phyloP scores from a whole-genome alignment of 352 stramenopile genomes.

The Phytopythium helicoides region DNA sequence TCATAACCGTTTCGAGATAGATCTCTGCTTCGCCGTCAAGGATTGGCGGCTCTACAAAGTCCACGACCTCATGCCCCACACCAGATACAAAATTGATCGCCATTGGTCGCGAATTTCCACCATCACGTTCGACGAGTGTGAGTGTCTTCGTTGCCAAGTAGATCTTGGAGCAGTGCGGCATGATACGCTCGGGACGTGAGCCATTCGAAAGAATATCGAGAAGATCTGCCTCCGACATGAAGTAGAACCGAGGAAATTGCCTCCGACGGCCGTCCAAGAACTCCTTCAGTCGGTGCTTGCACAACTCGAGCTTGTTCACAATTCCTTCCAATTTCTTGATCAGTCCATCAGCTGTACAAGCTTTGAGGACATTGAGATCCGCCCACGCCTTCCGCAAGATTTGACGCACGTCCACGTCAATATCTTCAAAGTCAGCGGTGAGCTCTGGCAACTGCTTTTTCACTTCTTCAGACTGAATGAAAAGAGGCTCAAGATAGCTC shows the following conservation, averaged over 20 bases:
- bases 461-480: conserved; percentile 96
- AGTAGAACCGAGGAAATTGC: conserved; percentile 94
- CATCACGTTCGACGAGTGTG: conserved; percentile 61
- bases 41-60: conserved; percentile 90
- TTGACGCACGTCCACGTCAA: conserved; percentile 91
- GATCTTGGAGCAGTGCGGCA: conserved; percentile 95
- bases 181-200: conserved; percentile 91
- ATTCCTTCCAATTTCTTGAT: conserved; percentile 91
- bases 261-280: conserved; percentile 93
- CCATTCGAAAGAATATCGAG: conserved; percentile 96
- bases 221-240: conserved; percentile 90
- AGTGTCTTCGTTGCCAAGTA: conserved; percentile 95
- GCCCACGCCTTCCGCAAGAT: conserved; percentile 86
- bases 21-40: conserved; percentile 97
- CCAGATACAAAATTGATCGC: conserved; percentile 92
- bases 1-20: conserved; percentile 95
- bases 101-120: conserved; percentile 57
- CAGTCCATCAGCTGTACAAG: conserved; percentile 89
- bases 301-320: conserved; percentile 91
- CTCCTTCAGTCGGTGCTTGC: conserved; percentile 94
- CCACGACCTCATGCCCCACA: conserved; percentile 92
- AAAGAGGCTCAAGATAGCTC: conserved; percentile 95
- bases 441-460: conserved; percentile 95
- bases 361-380: conserved; percentile 87
- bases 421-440: conserved; percentile 92